These are phyloP conservation scores for Dactylellina haptotyla DNA, from an alignment of 2,329 filamentous ascomycete species.

Conservation along the genomic window DNA sequence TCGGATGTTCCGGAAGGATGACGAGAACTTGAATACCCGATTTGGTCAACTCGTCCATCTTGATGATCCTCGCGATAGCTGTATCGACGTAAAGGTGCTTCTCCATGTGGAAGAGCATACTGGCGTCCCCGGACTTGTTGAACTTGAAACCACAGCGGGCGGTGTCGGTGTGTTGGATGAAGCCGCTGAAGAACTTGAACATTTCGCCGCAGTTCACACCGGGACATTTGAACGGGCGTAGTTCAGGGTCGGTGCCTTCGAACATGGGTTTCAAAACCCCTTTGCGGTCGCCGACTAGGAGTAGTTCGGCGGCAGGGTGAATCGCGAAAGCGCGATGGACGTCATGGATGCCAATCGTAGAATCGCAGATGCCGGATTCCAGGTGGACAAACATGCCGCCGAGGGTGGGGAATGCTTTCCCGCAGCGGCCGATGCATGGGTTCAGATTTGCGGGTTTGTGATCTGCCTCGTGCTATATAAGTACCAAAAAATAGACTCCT, in stretches of 20 bases:
- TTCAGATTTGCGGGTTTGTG: not conserved
- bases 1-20: slow-evolving; percentile 19
- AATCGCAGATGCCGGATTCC: slow-evolving; percentile 33
- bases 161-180: slow-evolving; percentile 23
- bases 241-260: slow-evolving; percentile 9
- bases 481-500: not conserved
- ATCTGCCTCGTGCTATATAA: slow-evolving; percentile 25
- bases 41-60: slow-evolving; percentile 9
- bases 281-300: slow-evolving; percentile 31
- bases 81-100: slow-evolving; percentile 34
- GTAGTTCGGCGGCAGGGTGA: slow-evolving; percentile 21
- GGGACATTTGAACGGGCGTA: slow-evolving; percentile 24
- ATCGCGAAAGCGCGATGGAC: slow-evolving; percentile 35
- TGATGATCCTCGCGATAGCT: slow-evolving; percentile 13
- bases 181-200: slow-evolving; percentile 34
- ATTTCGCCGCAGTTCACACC: slow-evolving; percentile 19
- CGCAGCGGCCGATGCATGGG: slow-evolving; percentile 34
- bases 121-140: slow-evolving; percentile 16
- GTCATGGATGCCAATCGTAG: slow-evolving; percentile 16
- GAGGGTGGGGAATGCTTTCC: slow-evolving; percentile 15
- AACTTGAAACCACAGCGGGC: slow-evolving; percentile 20
- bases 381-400: slow-evolving; percentile 37
- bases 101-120: slow-evolving; percentile 36
- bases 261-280: slow-evolving; percentile 28
- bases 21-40: slow-evolving; percentile 25